phyloP scores from a whole-genome alignment of 345 rosid genomes.

The Brassica cretica region DNA sequence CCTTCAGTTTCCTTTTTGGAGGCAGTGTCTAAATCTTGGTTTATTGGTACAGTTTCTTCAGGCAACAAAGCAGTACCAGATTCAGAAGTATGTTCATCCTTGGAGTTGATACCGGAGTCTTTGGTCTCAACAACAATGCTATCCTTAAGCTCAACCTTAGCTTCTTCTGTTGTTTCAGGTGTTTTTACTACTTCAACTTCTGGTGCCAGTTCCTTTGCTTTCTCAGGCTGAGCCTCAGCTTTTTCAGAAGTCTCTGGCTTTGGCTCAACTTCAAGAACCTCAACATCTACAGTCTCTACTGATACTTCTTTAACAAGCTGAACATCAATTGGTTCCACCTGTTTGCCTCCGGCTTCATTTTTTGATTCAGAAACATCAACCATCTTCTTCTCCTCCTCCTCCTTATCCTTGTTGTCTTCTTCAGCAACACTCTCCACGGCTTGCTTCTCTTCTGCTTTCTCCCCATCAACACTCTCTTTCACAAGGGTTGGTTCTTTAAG shows the following conservation, averaged over 20 bases:
- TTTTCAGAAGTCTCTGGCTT: slow-evolving; percentile 23
- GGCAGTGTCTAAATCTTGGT: slow-evolving; percentile 12
- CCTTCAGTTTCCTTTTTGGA: slow-evolving; percentile 19
- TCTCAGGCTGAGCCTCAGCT: slow-evolving; percentile 22
- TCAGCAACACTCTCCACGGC: slow-evolving; percentile 20
- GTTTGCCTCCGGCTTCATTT: slow-evolving; percentile 15
- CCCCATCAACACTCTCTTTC: slow-evolving; percentile 4
- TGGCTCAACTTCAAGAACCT: slow-evolving; percentile 28
- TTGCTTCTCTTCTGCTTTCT: slow-evolving; percentile 22
- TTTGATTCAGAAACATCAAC: slow-evolving; percentile 23
- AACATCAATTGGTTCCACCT: slow-evolving; percentile 31
- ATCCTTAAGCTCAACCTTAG: slow-evolving; percentile 27
- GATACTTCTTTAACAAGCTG: slow-evolving; percentile 10
- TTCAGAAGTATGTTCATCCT: slow-evolving; percentile 7
- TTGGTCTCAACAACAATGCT: background rate
- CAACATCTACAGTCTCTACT: slow-evolving; percentile 16
- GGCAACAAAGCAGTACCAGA: background rate
- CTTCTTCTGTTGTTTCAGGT: slow-evolving; percentile 21
- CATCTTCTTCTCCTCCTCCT: slow-evolving; percentile 29
- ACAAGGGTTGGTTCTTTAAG: slow-evolving; percentile 21
- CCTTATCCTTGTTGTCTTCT: slow-evolving; percentile 22
- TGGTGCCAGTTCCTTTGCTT: too few species aligned
- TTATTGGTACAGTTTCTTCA: background rate
- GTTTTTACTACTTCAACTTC: slow-evolving; percentile 5
- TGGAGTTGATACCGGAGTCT: slow-evolving; percentile 21